Conservation (phyloP, 2,329 filamentous ascomycete species). For the Fusarium praegraminearum region DNA sequence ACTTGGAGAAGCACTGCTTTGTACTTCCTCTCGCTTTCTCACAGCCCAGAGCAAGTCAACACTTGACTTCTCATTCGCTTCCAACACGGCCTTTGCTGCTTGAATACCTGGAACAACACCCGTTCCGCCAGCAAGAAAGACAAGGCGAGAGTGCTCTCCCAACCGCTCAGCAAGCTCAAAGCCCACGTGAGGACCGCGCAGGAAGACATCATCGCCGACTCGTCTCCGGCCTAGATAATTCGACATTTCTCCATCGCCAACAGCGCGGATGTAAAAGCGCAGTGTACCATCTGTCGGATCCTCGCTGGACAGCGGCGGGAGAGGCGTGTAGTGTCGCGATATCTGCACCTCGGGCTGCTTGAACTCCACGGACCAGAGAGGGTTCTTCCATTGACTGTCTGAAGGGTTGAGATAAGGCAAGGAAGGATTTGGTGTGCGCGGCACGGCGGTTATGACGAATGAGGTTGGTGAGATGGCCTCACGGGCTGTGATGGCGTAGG, state of each 20-base stretch:
- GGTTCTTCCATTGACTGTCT: slow-evolving; percentile 56
- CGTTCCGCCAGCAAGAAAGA: slow-evolving; percentile 93
- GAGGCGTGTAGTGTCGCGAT: slow-evolving; percentile 88
- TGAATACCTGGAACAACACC: slow-evolving; percentile 93
- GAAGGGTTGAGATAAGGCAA: slow-evolving; percentile 46
- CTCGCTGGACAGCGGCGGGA: slow-evolving; percentile 66
- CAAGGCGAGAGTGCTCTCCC: slow-evolving; percentile 59
- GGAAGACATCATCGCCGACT: slow-evolving; percentile 73
- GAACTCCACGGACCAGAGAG: slow-evolving; percentile 89
- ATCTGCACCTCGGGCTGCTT: slow-evolving; percentile 97
- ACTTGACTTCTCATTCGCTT: slow-evolving; percentile 47
- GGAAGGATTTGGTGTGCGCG: slow-evolving; percentile 51
- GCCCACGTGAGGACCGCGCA: slow-evolving; percentile 83
- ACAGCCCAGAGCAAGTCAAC: slow-evolving; percentile 88
- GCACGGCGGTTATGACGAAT: slow-evolving; percentile 74
- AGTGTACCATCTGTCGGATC: slow-evolving; percentile 60
- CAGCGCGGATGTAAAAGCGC: slow-evolving; percentile 81
- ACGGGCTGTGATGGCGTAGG: slow-evolving; percentile 72
- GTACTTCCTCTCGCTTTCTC: slow-evolving; percentile 67
- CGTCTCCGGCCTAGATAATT: slow-evolving; percentile 78
- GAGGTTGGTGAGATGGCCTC: slow-evolving; percentile 74
- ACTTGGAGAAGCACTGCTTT: slow-evolving; percentile 31
- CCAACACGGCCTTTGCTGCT: slow-evolving; percentile 72
- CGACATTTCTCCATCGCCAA: slow-evolving; percentile 86
- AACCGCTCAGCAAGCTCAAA: slow-evolving; percentile 61